Base-by-base conservation (phyloP, 805 yeast genomes). In the Lachancea fermentati region DNA sequence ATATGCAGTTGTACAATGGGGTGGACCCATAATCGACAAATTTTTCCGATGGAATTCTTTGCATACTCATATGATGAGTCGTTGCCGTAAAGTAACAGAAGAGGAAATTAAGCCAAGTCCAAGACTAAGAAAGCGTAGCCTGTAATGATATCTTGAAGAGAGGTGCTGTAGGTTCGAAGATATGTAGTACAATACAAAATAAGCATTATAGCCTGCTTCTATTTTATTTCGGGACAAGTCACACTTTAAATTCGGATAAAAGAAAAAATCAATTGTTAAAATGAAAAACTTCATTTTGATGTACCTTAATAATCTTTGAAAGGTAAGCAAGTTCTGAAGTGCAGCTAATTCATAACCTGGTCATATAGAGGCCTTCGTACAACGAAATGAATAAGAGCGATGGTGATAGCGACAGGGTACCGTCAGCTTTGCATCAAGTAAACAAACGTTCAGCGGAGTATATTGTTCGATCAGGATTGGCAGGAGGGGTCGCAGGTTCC, bases 401-500 rank as follows among this genome's bases (percentile, higher is more conserved):
- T 19, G 26, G 19, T 4, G 37, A 39, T 22, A 26, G n/a, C 32
- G 37, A 39, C 9, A 28, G 34, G 15, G 34, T 16, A 22, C 34
- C 32, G 37, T 30, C 42, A 15, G 30, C 33, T 13, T 2, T 16
- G n/a, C 18, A 14, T 7, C 19, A 5, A 5, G 30, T 40, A n/a
- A 81, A 85, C 55, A 86, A 82, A 51, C 82, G 76, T 38, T 79
- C 87, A 4, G 48, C 81, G 19, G 91, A 85, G 44, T 93, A 91
- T 62, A 79, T 93, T 13, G 44, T 86, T 28, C 72, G 87, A 46
- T 81, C 94, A 15, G 98, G 96, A 0, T 49, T 88, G 1, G 95
- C 98, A 0, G 98, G 98, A 14, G 98, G 98, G 2, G 52, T 85
- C 3, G 96, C 97, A 0, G 98, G 98, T 1, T 79, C 88, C 39